Conservation (phyloP, 2,329 filamentous ascomycete genomes). For the Colletotrichum simmondsii region DNA sequence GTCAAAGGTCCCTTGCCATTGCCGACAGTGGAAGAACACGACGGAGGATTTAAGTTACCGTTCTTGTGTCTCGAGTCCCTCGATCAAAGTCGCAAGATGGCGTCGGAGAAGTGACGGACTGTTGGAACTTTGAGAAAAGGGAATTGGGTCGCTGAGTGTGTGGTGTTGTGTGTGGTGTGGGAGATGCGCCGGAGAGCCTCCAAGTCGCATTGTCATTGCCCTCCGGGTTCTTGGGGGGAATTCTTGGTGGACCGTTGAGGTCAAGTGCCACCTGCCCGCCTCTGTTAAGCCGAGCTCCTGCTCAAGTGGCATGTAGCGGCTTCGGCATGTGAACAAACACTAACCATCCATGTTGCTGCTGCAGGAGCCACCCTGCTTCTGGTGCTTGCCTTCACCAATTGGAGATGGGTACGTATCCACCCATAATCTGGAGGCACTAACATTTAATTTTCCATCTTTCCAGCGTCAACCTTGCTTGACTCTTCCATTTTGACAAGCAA, state of each 20-base stretch:
- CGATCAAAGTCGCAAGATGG: constrained; percentile 10
- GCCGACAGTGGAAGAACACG: constrained; percentile 5
- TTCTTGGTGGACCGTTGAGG: constrained; percentile 26
- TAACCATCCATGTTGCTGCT: constrained; percentile 13
- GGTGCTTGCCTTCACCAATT: background rate
- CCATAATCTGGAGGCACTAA: constrained; percentile 34
- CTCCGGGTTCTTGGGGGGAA: constrained; percentile 17
- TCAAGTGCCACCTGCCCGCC: constrained; percentile 20
- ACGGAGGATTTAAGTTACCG: background rate
- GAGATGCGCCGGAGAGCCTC: constrained; percentile 12
- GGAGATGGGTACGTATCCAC: constrained; percentile 7
- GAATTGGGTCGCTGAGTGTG: no score
- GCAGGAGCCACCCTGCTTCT: constrained; percentile 8
- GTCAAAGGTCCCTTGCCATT: constrained; percentile 30
- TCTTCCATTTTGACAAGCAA: background rate
- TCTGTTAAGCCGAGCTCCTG: constrained; percentile 16
- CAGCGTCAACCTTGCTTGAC: background rate
- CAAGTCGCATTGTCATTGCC: constrained; percentile 25
- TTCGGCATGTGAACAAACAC: constrained; percentile 32
- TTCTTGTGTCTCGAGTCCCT: background rate
- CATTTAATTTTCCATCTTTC: constrained; percentile 33
- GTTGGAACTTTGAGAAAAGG: background rate
- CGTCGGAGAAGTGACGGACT: constrained; percentile 26
- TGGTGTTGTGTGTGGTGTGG: background rate
- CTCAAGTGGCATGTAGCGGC: constrained; percentile 8